phyloP scores from a whole-genome alignment of 2,329 filamentous ascomycete genomes.

The Penicillium brevicompactum region DNA sequence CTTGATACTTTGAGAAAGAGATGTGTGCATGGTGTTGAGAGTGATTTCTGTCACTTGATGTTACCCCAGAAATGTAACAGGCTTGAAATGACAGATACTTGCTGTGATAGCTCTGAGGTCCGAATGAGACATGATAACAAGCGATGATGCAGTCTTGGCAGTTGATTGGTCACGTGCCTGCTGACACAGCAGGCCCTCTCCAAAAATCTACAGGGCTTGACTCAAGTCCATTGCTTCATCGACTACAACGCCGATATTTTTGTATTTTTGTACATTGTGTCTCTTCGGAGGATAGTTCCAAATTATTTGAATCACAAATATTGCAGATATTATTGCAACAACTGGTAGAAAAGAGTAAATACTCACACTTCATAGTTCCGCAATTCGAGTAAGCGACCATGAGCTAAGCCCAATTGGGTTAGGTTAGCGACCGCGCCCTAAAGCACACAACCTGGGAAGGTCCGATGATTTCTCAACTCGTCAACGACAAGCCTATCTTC shows the following conservation, averaged over 20 bases:
- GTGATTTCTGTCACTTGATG: no score
- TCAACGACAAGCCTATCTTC: conserved; percentile 47
- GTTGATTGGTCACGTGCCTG: neutral
- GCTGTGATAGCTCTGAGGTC: neutral
- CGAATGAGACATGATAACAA: neutral
- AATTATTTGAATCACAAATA: neutral
- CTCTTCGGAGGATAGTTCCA: neutral
- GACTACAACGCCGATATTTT: neutral
- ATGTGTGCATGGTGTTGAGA: no score
- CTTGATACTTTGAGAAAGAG: neutral
- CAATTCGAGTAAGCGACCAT: conserved; percentile 15
- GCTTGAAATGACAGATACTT: neutral
- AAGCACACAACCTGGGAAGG: conserved; percentile 44
- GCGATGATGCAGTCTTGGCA: neutral
- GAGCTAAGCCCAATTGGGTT: conserved; percentile 41
- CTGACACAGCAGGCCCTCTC: conserved; percentile 6
- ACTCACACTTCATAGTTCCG: neutral
- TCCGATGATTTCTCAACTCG: conserved; percentile 44
- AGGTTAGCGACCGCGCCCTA: conserved; percentile 50
- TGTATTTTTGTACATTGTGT: neutral
- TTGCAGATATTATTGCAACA: neutral
- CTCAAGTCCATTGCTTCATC: neutral
- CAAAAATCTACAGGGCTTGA: conserved; percentile 3
- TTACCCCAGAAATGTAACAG: no score
- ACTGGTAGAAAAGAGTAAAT: neutral